A percentile compares a stretch with the other conserved stretches of the same genome.
phyloP scores from a whole-genome alignment of 2,329 filamentous ascomycete species.

The Ceratocystis huliohia region DNA sequence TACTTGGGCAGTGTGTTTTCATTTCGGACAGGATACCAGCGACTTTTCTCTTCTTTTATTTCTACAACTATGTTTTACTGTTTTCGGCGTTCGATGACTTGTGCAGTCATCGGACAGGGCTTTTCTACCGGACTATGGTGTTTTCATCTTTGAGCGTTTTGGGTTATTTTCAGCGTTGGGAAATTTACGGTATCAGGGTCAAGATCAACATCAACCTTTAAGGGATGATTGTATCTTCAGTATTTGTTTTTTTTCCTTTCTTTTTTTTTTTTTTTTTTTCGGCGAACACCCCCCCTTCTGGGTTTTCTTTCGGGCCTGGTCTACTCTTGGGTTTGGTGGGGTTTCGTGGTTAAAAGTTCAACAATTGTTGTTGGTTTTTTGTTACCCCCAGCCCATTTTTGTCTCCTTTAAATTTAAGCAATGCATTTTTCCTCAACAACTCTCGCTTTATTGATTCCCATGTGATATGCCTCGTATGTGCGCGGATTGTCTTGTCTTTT shows the following conservation, averaged over 20 bases:
- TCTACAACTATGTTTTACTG: neutral
- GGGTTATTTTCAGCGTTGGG: slow-evolving; percentile 10
- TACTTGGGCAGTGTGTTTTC: slow-evolving; percentile 11
- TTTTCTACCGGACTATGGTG: neutral
- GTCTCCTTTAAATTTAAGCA: slow-evolving; percentile 15
- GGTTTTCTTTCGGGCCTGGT: neutral
- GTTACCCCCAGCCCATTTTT: slow-evolving; percentile 11
- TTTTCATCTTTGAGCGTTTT: slow-evolving; percentile 9
- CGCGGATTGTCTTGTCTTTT: neutral
- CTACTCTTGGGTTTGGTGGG: slow-evolving; percentile 9
- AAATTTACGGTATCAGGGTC: slow-evolving; percentile 4
- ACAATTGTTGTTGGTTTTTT: slow-evolving; percentile 4
- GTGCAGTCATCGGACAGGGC: neutral
- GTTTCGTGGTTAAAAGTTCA: slow-evolving; percentile 13
- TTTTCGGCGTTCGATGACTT: slow-evolving; percentile 6
- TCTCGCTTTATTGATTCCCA: neutral
- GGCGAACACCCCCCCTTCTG: slow-evolving; percentile 11
- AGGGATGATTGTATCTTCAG: neutral
- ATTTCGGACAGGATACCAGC: slow-evolving; percentile 6
- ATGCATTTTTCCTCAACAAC: slow-evolving; percentile 5
- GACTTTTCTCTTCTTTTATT: neutral
- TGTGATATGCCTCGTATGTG: slow-evolving; percentile 6
- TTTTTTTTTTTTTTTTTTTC: neutral
- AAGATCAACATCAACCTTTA: neutral
- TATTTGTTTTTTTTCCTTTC: slow-evolving; percentile 8